Percentiles rank a stretch among this genome's conserved stretches.
These are phyloP conservation scores for Kwoniella botswanensis DNA, from an alignment of 768 basidiomycete species.

Conservation along the genomic window DNA sequence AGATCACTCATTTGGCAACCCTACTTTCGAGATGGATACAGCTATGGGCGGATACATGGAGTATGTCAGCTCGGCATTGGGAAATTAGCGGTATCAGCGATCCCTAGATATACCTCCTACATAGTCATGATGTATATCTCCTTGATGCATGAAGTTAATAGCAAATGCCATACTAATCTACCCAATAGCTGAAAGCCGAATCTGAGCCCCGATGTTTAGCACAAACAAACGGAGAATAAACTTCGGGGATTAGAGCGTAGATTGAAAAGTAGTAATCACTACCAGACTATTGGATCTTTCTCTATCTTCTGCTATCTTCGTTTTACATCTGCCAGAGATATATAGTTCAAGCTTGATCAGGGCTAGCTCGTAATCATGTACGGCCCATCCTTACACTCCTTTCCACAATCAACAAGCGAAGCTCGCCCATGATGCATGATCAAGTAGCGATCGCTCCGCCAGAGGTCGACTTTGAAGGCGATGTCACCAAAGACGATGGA, in stretches of 20 bases:
- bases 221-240: not conserved
- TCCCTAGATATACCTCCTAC: no score
- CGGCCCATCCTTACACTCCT: not conserved
- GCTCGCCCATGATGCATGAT: not conserved
- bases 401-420: not conserved
- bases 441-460: not conserved
- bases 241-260: not conserved
- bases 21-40: not conserved
- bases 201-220: no score
- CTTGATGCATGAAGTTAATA: no score
- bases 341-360: not conserved
- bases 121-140: no score
- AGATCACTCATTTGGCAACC: not conserved
- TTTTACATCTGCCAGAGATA: not conserved
- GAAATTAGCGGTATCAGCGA: no score
- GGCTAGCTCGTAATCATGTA: not conserved
- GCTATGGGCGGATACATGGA: slow-evolving; percentile 8
- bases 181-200: no score
- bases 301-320: not conserved
- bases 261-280: slow-evolving; percentile 1
- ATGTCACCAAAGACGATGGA: slow-evolving; percentile 6
- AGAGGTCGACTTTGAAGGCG: slow-evolving; percentile 4
- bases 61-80: not conserved
- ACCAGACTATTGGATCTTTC: slow-evolving; percentile 3
- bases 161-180: no score